Percentiles rank a stretch among this genome's conserved stretches.
Conservation (phyloP, 1,284 basidiomycete genomes). For the Tylopilus sp. region DNA sequence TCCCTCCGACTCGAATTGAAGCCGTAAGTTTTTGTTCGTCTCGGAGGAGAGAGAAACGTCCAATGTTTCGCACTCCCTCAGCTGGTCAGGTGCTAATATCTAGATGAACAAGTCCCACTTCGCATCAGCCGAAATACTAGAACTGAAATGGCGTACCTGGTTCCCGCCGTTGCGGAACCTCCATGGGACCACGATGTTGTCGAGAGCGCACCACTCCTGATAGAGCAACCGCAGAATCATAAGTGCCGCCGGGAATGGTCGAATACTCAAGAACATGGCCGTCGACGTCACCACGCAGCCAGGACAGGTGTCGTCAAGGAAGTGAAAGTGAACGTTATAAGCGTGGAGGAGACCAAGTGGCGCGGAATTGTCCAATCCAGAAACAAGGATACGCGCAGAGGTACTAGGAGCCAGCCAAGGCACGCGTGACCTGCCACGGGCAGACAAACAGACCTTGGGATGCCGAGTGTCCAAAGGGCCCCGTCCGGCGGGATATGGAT, state of each 20-base stretch:
- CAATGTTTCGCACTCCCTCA: constrained; percentile 16
- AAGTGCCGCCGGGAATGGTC: neutral
- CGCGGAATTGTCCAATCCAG: neutral
- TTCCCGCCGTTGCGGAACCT: neutral
- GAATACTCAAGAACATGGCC: constrained; percentile 6
- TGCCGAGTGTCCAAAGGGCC: neutral
- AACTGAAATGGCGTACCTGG: constrained; percentile 4
- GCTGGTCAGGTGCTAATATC: neutral
- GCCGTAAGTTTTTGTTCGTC: neutral
- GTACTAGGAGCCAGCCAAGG: constrained; percentile 3
- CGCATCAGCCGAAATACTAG: neutral
- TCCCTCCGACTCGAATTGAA: constrained; percentile 14
- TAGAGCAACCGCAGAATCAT: constrained; percentile 1
- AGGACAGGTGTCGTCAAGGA: neutral
- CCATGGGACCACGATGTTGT: neutral
- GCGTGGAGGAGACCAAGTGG: neutral
- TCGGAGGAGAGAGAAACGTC: constrained; percentile 4
- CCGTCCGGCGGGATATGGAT: neutral
- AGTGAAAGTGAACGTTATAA: neutral
- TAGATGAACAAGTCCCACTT: neutral
- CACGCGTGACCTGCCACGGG: neutral
- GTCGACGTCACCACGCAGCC: constrained; percentile 2
- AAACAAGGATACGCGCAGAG: neutral
- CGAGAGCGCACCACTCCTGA: constrained; percentile 5
- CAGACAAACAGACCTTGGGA: neutral